These are phyloP conservation scores for Ceratocystiopsis sp. DNA, from an alignment of 2,329 filamentous ascomycete genomes.

Conservation along the genomic window DNA sequence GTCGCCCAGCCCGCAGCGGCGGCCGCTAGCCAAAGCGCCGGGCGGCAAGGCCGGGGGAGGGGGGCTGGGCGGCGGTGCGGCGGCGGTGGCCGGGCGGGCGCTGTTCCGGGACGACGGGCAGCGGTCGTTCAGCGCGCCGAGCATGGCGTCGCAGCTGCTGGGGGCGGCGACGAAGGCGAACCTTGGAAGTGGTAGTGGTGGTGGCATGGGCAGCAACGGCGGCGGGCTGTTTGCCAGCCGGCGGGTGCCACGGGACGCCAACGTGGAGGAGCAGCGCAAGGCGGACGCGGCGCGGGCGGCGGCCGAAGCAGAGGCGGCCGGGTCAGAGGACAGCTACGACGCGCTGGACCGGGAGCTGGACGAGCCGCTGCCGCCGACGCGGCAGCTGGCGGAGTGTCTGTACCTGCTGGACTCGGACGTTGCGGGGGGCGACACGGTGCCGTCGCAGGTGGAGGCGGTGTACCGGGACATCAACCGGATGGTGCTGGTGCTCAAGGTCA, in stretches of 20 bases:
- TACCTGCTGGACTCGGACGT: slow-evolving; percentile 26
- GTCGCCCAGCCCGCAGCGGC: slow-evolving; percentile 53
- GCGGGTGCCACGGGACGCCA: slow-evolving; percentile 28
- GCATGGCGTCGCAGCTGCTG: slow-evolving; percentile 38
- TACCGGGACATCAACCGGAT: slow-evolving; percentile 82
- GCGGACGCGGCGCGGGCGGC: slow-evolving; percentile 35
- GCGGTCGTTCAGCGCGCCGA: slow-evolving; percentile 43
- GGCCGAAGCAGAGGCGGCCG: slow-evolving; percentile 42
- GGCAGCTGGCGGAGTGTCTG: slow-evolving; percentile 50
- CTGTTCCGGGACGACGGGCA: slow-evolving; percentile 33
- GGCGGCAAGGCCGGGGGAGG: neutral
- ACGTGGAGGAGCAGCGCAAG: slow-evolving; percentile 32
- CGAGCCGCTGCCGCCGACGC: slow-evolving; percentile 42
- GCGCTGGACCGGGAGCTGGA: slow-evolving; percentile 42
- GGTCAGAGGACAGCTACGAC: slow-evolving; percentile 53
- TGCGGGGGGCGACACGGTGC: slow-evolving; percentile 37
- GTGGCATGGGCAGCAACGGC: slow-evolving; percentile 12
- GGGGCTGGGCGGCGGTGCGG: too few relatives aligned
- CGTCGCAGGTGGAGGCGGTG: slow-evolving; percentile 46
- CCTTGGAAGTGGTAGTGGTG: too few relatives aligned
- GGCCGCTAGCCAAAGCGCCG: slow-evolving; percentile 5
- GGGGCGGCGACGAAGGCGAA: too few relatives aligned
- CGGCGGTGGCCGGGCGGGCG: slow-evolving; percentile 14
- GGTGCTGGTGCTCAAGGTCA: slow-evolving; percentile 83
- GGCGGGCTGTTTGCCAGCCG: slow-evolving; percentile 13